These are phyloP conservation scores for Rosa multiflora DNA, from an alignment of 306 rosid genomes.

Conservation along the genomic window DNA sequence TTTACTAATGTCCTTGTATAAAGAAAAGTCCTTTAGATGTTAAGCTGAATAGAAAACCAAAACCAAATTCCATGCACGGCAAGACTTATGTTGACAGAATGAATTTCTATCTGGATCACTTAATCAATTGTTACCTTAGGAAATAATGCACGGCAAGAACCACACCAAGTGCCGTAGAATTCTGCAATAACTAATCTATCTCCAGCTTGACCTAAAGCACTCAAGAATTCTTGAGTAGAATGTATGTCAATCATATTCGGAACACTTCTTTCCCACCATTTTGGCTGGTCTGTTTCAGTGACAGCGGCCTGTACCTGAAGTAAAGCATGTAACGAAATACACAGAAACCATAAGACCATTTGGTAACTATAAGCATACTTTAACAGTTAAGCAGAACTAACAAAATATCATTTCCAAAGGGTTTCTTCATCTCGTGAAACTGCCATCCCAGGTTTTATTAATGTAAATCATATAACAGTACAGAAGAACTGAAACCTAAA, in stretches of 20 bases:
- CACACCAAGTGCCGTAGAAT: slow-evolving; percentile 99
- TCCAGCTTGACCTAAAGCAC: slow-evolving; percentile 78
- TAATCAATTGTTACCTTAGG: slow-evolving; percentile 64
- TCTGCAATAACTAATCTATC: slow-evolving; percentile 95
- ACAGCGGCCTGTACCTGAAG: slow-evolving; percentile 71
- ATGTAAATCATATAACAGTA: not conserved
- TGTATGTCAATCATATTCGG: slow-evolving; percentile 91
- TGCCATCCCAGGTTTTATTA: not conserved
- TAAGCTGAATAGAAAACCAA: not conserved
- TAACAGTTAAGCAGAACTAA: not conserved
- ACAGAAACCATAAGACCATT: slow-evolving; percentile 24
- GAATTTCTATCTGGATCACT: not conserved
- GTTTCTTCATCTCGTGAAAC: not conserved
- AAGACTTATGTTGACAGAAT: not conserved
- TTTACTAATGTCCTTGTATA: not conserved
- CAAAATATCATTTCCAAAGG: not conserved
- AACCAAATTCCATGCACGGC: not conserved
- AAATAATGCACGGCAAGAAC: slow-evolving; percentile 96
- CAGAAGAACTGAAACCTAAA: not conserved
- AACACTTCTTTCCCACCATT: slow-evolving; percentile 99
- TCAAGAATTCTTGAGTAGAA: slow-evolving; percentile 86
- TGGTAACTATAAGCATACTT: not conserved
- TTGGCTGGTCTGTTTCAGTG: slow-evolving; percentile 84
- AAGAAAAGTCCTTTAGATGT: not conserved
- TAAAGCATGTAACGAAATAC: slow-evolving; percentile 29